Evolutionary conservation across 140 eudicot species (phyloP).

Genomic region (Artemisia princeps): DNA sequence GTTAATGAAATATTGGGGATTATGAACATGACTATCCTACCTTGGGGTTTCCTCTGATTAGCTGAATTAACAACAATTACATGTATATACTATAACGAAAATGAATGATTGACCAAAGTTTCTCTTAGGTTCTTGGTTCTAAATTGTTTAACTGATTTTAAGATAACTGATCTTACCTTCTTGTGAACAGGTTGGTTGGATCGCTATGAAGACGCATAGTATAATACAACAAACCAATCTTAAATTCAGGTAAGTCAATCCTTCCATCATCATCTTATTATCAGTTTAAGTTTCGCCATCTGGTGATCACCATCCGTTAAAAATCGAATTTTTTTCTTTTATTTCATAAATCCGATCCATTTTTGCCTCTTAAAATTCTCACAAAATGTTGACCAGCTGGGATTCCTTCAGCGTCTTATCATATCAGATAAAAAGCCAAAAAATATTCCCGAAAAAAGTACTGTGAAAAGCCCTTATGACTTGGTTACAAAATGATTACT

Average conservation of each 20-base stretch:
- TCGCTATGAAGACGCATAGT: conserved; percentile 34
- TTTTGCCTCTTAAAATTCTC: conserved; percentile 15
- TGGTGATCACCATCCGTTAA: conserved; percentile 29
- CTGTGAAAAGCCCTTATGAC: conserved; percentile 4
- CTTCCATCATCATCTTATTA: conserved; percentile 44
- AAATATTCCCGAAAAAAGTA: neutral
- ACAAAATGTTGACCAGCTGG: conserved; percentile 19
- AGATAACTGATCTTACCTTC: conserved; percentile 37
- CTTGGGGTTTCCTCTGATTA: neutral
- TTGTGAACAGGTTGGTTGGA: conserved; percentile 44
- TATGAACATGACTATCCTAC: neutral
- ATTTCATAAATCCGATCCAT: conserved; percentile 26
- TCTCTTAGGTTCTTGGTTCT: neutral
- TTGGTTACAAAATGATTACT: conserved; percentile 17
- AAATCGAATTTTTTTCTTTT: conserved; percentile 12
- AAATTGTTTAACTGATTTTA: neutral
- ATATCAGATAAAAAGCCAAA: conserved; percentile 13
- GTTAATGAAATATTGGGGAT: conserved; percentile 19
- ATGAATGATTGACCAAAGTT: neutral
- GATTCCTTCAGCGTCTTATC: conserved; percentile 18
- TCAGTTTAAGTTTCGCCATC: conserved; percentile 31
- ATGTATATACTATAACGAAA: neutral
- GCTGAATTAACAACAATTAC: neutral
- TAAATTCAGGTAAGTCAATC: conserved; percentile 25
- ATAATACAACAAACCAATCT: conserved; percentile 28